Evolutionary conservation across 768 basidiomycete genomes (phyloP), one percentile per base, ranked within the genome.

Genomic region (Leccinum subtestaceum): DNA sequence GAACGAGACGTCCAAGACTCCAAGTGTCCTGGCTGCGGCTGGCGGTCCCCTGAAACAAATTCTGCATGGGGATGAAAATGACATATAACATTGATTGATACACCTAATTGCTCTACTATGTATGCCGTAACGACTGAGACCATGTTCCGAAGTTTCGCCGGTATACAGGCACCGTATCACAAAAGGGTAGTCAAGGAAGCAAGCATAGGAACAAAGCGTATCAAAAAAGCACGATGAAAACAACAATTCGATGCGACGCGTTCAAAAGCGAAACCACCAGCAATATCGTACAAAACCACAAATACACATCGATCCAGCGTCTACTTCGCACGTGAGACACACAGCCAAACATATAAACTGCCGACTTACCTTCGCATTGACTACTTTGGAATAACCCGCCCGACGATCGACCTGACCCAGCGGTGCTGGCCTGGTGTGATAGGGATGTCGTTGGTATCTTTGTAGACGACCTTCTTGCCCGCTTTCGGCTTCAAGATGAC

Each of bases 401-500:
- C n/a, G 12, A 56, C 34, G 55, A 56, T 27, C 12, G 32, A 56
- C 8, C 32, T 56, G n/a, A 53, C 25, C 55, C 55, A 56, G 34
- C 34, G 55, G 34, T 53, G 55, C 23, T 56, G 55, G 34, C 34
- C 34, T 6, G 50, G 50, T n/a, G 25, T 56, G 2, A 53, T 38
- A 13, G 17, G 4, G 34, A 38, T 10, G 21, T 56, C 49, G 1
- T 56, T 2, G 17, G 27, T 1, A 25, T 56, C 55, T 27, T 48
- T 2, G 47, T 17, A 60, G 64, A 55, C 70, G 38, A 73, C 23
- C 36, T 55, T 17, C 38, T 55, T 43, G 19, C n/a, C 23, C 25
- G 7, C 13, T 45, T 53, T 53, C 12, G 52, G 25, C 50, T 23
- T 53, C 15, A 84, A 81, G 31, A 83, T 57, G 52, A 80, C 58